Base-by-base conservation (phyloP, 2,329 filamentous ascomycete genomes). In the Calonectria henricotiae region DNA sequence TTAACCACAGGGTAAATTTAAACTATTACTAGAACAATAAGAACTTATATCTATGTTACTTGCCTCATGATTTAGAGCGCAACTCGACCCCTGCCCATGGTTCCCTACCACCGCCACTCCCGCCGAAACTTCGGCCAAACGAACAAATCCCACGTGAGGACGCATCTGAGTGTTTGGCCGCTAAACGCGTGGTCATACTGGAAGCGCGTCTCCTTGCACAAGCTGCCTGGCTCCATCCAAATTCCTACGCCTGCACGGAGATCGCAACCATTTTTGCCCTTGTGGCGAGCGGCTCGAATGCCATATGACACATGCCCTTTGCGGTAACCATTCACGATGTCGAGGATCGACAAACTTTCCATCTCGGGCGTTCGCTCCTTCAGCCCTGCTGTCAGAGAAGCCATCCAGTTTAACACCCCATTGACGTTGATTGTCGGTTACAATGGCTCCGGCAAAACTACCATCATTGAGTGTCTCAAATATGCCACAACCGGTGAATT, bases 381-480 rank as follows among this genome's bases (percentile, higher is more conserved):
- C 81, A 93, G 93, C 82, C 92, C 93, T 74, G 87, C 88, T 49
- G 86, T 88, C 70, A 89, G 89, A 74, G 93, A 98, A 83, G 92
- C 89, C 43, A 97, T 98, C 72, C 89, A 93, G 76, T 98, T 99
- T 82, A 91, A 95, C 74, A 93, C 94, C 0, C 97, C 96, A 30
- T 88, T 99, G 67, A 99, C 96, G 13, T 89, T 99, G 72, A 99
- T 99, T 76, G 97, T 99, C 69, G 96, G 96, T 69, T 94, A 95
- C 83, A 99, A 99, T 85, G 96, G 96, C 66, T 98, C 96, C 1
- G 96, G 96, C 72, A 99, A 99, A 85, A 99, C 96, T 11, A 98
- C 96, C 68, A 98, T 99, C 80, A 99, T 99, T 83, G 96, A 99
- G 83, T 97, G 95, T 81, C 92, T 99, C 79, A 98, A 98, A 81